Evolutionary conservation across 1,139 yeast species (phyloP).

Genomic region (Candida sp.): DNA sequence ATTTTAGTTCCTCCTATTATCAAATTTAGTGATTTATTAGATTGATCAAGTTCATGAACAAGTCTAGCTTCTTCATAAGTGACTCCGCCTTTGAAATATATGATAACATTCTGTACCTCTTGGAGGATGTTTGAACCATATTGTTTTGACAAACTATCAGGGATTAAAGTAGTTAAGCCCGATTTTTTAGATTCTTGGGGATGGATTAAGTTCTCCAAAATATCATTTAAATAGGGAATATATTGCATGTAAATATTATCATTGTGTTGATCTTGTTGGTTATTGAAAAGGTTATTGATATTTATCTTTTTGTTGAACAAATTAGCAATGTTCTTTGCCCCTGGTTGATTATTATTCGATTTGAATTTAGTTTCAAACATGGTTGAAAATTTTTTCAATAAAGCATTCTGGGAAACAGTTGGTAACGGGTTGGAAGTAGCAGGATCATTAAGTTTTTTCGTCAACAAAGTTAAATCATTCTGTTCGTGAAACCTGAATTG

Average conservation of each 20-base stretch:
- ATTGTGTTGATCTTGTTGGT: conserved; percentile 22
- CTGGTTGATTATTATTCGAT: conserved; percentile 7
- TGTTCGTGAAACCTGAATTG: conserved; percentile 54
- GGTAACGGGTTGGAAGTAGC: conserved; percentile 25
- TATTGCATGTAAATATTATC: conserved; percentile 65
- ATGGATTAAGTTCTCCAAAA: conserved; percentile 21
- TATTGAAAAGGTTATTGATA: conserved; percentile 23
- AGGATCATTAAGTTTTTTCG: conserved; percentile 27
- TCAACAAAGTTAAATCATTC: conserved; percentile 21
- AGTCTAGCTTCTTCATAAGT: conserved; percentile 91
- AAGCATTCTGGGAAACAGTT: conserved; percentile 28
- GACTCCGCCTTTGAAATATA: conserved; percentile 86
- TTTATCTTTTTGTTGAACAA: conserved; percentile 24
- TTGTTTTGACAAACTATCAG: conserved; percentile 33
- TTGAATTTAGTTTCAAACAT: conserved; percentile 13
- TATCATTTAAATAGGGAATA: conserved; percentile 63
- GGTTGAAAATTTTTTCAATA: conserved; percentile 28
- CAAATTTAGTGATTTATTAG: conserved; percentile 44
- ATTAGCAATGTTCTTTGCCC: conserved; percentile 17
- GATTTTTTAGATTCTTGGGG: conserved; percentile 10
- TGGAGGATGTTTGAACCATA: conserved; percentile 19
- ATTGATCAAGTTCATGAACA: conserved; percentile 64
- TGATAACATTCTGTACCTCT: conserved; percentile 68
- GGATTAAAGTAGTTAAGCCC: conserved; percentile 35
- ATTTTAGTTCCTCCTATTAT: conserved; percentile 79